phyloP scores from a whole-genome alignment of 805 yeast genomes.

The Pichia manshurica region DNA sequence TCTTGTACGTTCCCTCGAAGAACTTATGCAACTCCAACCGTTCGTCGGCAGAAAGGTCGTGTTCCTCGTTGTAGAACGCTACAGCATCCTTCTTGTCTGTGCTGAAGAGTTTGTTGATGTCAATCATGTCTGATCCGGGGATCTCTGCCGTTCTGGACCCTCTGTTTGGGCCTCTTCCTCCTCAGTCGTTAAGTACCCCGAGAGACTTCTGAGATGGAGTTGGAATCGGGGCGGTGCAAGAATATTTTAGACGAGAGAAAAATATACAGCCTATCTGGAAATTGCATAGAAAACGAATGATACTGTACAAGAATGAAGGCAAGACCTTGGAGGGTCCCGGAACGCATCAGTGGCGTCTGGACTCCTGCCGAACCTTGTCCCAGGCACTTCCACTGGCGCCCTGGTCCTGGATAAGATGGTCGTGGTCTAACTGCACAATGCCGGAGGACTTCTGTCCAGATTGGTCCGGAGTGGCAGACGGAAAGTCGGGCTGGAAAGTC shows the following conservation, averaged over 20 bases:
- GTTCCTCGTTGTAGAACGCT: conserved; percentile 44
- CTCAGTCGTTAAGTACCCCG: too few species aligned
- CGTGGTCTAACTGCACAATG: neutral
- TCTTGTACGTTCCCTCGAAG: conserved; percentile 31
- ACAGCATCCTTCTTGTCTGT: conserved; percentile 37
- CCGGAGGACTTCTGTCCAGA: neutral
- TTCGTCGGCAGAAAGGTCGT: conserved; percentile 35
- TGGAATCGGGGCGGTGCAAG: too few species aligned
- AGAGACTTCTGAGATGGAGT: too few species aligned
- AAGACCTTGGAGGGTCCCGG: too few species aligned
- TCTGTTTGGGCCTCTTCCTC: too few species aligned
- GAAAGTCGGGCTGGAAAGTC: neutral
- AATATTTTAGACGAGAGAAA: too few species aligned
- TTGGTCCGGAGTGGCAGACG: too few species aligned
- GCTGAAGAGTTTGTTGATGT: conserved; percentile 14
- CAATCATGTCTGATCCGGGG: conserved; percentile 4
- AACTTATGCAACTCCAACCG: conserved; percentile 36
- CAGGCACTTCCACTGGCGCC: conserved; percentile 18
- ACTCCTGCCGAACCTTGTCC: conserved; percentile 22
- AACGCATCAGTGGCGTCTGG: neutral
- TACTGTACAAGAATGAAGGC: too few species aligned
- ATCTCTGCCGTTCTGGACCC: too few species aligned
- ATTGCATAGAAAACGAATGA: too few species aligned
- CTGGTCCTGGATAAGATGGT: conserved; percentile 3
- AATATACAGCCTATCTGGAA: too few species aligned